A percentile compares a stretch with the other conserved stretches of the same genome.
Conservation (phyloP, 208 protist genomes). For the Crithidia bombi region DNA sequence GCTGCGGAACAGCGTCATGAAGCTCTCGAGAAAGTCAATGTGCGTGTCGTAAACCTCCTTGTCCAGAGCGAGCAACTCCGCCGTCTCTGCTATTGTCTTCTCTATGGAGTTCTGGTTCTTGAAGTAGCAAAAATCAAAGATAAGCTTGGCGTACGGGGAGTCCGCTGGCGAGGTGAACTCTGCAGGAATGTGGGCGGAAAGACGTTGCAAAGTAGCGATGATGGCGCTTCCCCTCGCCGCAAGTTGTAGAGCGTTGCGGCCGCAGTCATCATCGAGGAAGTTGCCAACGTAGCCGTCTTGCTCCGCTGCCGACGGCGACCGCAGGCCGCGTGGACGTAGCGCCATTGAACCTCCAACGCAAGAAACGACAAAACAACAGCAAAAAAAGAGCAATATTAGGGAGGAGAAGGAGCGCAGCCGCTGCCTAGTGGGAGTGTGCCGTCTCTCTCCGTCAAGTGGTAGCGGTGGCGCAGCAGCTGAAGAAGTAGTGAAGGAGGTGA, state of each 20-base stretch:
- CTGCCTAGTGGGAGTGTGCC: too few species aligned
- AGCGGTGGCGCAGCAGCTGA: too few species aligned
- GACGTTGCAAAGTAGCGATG: slow-evolving; percentile 93
- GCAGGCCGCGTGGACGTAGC: not conserved
- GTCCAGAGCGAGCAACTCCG: slow-evolving; percentile 68
- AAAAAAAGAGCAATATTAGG: too few species aligned
- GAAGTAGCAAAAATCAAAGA: slow-evolving; percentile 97
- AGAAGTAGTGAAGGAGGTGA: too few species aligned
- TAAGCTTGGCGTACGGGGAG: slow-evolving; percentile 77
- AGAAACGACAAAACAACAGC: too few species aligned
- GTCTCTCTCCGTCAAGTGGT: too few species aligned
- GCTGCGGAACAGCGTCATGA: slow-evolving; percentile 96
- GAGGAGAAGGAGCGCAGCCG: too few species aligned
- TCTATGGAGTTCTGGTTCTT: slow-evolving; percentile 80
- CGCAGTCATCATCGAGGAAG: slow-evolving; percentile 92
- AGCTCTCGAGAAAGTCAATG: slow-evolving; percentile 95
- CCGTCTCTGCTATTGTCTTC: slow-evolving; percentile 61
- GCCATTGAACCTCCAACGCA: slow-evolving; percentile 17
- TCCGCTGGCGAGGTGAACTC: slow-evolving; percentile 67
- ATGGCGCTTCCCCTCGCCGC: slow-evolving; percentile 92
- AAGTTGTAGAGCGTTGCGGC: slow-evolving; percentile 92
- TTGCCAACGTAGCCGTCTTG: slow-evolving; percentile 17
- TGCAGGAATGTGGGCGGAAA: slow-evolving; percentile 91
- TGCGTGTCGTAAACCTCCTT: slow-evolving; percentile 90
- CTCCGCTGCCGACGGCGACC: not conserved